Conservation (phyloP, 768 basidiomycete species). For the Rubroboletus satanas region DNA sequence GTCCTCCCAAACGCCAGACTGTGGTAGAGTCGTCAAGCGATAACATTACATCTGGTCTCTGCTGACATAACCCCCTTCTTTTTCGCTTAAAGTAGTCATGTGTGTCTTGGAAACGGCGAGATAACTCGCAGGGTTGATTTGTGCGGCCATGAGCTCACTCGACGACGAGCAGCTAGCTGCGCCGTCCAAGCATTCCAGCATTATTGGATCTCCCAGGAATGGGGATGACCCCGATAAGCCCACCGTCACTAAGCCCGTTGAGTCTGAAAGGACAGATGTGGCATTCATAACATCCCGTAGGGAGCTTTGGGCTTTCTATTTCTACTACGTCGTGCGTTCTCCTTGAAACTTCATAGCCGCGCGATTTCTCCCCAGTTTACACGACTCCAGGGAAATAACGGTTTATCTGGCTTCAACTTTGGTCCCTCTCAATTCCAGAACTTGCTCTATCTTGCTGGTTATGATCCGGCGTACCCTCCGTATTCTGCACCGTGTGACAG, state of each 20-base stretch:
- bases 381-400: constrained; percentile 54
- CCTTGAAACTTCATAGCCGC: background rate
- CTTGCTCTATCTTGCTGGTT: constrained; percentile 66
- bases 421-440: constrained; percentile 77
- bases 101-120: background rate
- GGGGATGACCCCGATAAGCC: background rate
- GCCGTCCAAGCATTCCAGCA: background rate
- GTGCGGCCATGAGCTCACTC: constrained; percentile 4
- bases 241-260: background rate
- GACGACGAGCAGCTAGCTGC: background rate
- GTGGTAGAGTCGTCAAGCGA: too few species aligned
- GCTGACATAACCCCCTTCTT: too few species aligned
- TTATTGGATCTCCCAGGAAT: background rate
- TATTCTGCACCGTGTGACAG: constrained; percentile 48
- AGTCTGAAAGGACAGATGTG: background rate
- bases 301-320: constrained; percentile 59
- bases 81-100: too few species aligned
- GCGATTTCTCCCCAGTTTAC: background rate
- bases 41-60: too few species aligned
- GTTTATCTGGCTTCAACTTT: constrained; percentile 65
- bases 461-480: constrained; percentile 58
- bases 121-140: background rate
- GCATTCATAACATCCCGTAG: constrained; percentile 38
- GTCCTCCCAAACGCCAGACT: too few species aligned
- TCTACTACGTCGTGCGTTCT: constrained; percentile 47